Conservation (phyloP, 179 eudicot species). For the Sideroxylon spinosum region DNA sequence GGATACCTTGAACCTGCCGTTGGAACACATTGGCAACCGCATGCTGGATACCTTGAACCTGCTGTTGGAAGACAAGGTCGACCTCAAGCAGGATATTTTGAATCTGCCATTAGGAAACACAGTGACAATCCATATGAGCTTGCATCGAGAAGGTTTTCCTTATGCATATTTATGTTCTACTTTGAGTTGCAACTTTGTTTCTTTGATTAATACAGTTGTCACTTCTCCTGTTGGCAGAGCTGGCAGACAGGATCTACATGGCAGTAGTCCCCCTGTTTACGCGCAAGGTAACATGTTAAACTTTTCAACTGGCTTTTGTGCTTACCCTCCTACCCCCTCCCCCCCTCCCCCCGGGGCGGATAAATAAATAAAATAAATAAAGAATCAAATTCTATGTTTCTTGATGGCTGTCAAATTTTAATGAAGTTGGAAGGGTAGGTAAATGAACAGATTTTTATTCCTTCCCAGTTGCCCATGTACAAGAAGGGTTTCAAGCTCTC, state of each 20-base stretch:
- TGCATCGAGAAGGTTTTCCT: constrained; percentile 18
- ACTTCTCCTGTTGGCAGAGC: constrained; percentile 15
- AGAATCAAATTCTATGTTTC: neutral
- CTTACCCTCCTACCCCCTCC: neutral
- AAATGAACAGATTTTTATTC: neutral
- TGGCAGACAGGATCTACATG: constrained; percentile 13
- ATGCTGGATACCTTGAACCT: constrained; percentile 23
- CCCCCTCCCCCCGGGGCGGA: neutral
- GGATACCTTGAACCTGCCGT: constrained; percentile 19
- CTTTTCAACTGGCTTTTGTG: neutral
- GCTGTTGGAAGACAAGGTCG: constrained; percentile 15
- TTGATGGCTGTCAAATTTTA: neutral
- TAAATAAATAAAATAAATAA: neutral
- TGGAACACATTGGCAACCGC: constrained; percentile 19
- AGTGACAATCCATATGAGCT: constrained; percentile 15
- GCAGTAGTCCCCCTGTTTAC: constrained; percentile 11
- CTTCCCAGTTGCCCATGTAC: neutral
- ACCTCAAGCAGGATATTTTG: constrained; percentile 20
- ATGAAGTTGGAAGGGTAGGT: neutral
- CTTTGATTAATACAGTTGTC: neutral
- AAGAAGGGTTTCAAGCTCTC: neutral
- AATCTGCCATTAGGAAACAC: constrained; percentile 6
- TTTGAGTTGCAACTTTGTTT: neutral
- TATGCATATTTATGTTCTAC: neutral
- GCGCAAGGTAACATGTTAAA: constrained; percentile 6